Percentiles rank a stretch among this genome's conserved stretches.
Conservation (phyloP, 1,284 basidiomycete species). For the Ceratobasidium sp. region DNA sequence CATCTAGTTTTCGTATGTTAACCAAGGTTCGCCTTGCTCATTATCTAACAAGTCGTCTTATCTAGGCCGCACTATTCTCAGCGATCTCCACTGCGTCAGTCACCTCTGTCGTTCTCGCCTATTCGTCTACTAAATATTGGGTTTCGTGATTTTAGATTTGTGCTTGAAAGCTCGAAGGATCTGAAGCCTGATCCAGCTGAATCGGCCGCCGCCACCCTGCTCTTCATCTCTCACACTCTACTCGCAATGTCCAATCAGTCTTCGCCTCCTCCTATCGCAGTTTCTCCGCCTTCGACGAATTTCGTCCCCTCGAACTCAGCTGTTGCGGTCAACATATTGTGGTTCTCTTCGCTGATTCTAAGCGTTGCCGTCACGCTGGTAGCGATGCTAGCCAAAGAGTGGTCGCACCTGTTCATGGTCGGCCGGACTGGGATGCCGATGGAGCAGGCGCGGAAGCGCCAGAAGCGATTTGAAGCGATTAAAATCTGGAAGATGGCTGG, state of each 20-base stretch:
- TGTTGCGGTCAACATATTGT: neutral
- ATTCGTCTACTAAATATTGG: neutral
- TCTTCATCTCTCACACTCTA: neutral
- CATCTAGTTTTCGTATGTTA: neutral
- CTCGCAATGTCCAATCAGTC: neutral
- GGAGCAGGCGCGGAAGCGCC: conserved; percentile 17
- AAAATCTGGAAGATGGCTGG: conserved; percentile 13
- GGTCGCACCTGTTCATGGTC: neutral
- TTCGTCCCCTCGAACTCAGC: neutral
- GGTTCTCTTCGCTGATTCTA: neutral
- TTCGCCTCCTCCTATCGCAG: neutral
- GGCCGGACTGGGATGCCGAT: neutral
- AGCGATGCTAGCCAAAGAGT: neutral
- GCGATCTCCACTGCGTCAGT: conserved; percentile 15
- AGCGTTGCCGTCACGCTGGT: neutral
- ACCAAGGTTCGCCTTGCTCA: neutral
- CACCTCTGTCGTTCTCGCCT: no score
- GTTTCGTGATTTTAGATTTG: neutral
- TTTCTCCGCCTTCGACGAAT: neutral
- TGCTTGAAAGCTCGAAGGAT: conserved; percentile 3
- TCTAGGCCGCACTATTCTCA: conserved; percentile 10
- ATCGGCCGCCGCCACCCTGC: neutral
- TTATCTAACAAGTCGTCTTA: neutral
- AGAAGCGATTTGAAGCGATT: neutral
- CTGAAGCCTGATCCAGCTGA: conserved; percentile 11